These are phyloP conservation scores for Phialophora verrucosa DNA, from an alignment of 2,329 filamentous ascomycete species.

Conservation along the genomic window DNA sequence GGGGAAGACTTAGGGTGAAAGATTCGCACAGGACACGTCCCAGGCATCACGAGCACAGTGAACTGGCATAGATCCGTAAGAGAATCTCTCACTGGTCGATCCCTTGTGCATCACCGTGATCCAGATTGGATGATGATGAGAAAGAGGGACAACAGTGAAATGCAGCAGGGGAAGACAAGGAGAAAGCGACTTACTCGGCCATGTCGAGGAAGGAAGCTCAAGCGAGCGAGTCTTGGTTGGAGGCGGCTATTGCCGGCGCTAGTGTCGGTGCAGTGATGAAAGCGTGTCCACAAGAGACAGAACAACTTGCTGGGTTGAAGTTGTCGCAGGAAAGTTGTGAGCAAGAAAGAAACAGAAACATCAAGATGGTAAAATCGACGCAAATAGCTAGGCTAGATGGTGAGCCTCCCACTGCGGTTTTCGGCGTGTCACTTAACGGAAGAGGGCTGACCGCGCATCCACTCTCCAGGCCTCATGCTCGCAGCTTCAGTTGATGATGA, in stretches of 20 bases:
- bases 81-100: no score
- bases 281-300: neutral
- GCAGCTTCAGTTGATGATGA: conserved; percentile 94
- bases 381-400: conserved; percentile 13
- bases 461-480: conserved; percentile 78
- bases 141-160: no score
- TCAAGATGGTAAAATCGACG: conserved; percentile 5
- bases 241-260: neutral
- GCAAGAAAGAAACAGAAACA: neutral
- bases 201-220: neutral
- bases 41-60: no score
- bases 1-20: no score
- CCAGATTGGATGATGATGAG: no score
- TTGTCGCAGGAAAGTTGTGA: neutral
- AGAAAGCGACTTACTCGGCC: neutral
- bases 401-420: neutral
- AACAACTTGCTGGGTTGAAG: neutral
- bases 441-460: conserved; percentile 22
- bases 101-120: no score
- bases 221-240: neutral
- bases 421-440: neutral
- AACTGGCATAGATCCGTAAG: no score
- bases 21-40: no score
- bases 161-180: no score
- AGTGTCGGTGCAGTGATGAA: neutral